These are phyloP conservation scores for Podospora pseudoanserina DNA, from an alignment of 495 filamentous ascomycete species.

Conservation along the genomic window DNA sequence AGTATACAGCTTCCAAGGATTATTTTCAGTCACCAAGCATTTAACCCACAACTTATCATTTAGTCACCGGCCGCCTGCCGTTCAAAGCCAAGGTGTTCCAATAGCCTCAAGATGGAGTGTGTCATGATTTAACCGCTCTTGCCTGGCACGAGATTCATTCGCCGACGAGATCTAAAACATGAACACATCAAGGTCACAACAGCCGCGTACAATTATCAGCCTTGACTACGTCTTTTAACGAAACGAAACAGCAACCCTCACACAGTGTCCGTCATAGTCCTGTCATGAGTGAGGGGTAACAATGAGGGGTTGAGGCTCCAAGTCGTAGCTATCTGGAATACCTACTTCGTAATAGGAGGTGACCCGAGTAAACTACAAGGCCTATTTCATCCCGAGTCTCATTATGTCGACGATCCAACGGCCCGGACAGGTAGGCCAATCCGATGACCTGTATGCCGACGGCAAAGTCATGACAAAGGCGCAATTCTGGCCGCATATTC, in stretches of 20 bases:
- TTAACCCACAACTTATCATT: neutral
- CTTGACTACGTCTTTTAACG: neutral
- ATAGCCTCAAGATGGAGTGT: neutral
- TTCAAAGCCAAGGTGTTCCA: neutral
- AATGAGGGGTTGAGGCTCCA: neutral
- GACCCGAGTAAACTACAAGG: neutral
- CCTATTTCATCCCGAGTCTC: neutral
- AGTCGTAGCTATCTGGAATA: neutral
- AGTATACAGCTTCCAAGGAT: too few species aligned
- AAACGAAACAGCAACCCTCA: neutral
- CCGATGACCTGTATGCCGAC: neutral
- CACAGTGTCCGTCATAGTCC: neutral
- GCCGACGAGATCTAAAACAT: constrained; percentile 15
- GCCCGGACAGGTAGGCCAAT: neutral
- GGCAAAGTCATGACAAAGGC: neutral
- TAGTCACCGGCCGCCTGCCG: neutral
- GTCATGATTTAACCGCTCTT: constrained; percentile 5
- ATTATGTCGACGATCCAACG: neutral
- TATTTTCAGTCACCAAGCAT: neutral
- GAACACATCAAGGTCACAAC: constrained; percentile 12
- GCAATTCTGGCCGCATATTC: neutral
- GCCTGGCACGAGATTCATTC: constrained; percentile 1
- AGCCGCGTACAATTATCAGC: constrained; percentile 6
- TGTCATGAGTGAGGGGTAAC: neutral
- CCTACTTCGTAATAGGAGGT: neutral